Base-by-base conservation (phyloP, 2,329 filamentous ascomycete species). In the Dactylellina sp. region DNA sequence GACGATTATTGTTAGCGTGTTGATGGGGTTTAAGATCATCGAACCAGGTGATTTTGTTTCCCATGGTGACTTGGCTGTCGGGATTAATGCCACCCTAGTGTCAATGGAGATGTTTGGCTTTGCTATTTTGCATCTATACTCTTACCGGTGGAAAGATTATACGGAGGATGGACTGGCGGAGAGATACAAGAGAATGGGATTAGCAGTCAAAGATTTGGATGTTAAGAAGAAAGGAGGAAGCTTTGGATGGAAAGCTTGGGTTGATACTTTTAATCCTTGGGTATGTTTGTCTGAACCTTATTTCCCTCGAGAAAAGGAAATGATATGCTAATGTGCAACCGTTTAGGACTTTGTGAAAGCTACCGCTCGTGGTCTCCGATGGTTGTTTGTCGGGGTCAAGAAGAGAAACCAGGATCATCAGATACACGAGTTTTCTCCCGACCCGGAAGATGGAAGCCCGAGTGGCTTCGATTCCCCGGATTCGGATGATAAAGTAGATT, bases 91-190 rank as follows among this genome's bases (percentile, higher is more conserved):
- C 25, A 82, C 94, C 57, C 83, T 96, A 9, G 86, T 95, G 22
- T 93, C 90, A 79, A 83, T 95, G 42, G 92, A 96, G 81, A 96
- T 96, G 92, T 87, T 91, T 7, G 82, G 91, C 28, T 96, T 96
- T 78, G 84, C 90, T 16, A 79, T 93, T 47, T 81, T 96, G 60
- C 92, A 96, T 80, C 82, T 95, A 14, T 96, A 89, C 84, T 91
- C 93, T 1, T 97, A 95, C 79, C 86, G 91, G 0, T 95, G 89
- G 84, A 85, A 85, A 64, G 88, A 88, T 0, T 97, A 96, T 80
- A 83, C 81, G 20, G 81, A 81, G 18, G 79, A 80, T 25, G 82
- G 83, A 18, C 84, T 82, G 56, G 78, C 80, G 32, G 81, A 81
- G n/a, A 85, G 83, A 68, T 86, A 86, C 72, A 84, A 85, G 44